Evolutionary conservation across 495 filamentous ascomycete species (phyloP), one percentile per base, ranked within the genome.

Genomic region (Aspergillus affinis): DNA sequence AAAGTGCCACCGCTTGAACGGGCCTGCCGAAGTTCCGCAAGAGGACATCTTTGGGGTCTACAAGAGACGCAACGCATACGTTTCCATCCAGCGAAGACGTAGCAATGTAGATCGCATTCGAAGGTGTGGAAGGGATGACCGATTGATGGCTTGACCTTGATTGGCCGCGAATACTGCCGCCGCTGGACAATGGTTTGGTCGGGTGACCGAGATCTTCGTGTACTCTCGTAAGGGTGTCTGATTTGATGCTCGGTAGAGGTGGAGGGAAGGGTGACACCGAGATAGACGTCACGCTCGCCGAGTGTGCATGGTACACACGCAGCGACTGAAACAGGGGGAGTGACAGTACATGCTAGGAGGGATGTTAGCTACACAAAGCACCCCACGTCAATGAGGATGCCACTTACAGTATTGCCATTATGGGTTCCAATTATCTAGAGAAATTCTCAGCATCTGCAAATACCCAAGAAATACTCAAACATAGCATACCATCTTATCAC

Each of bases 1-100:
- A 97, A 23, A 98, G 72, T 6, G 91, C 90, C 17, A 98, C 90
- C 13, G 92, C 88, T 63, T 95, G 90, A 7, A 98, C 83, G 1
- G 95, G 94, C 19, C 94, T 82, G 1, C 91, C 92, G 78, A 97
- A 98, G 68, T 97, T 97, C 47, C 96, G 86, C 29, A 97, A 73
- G 36, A 88, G 84, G 4, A 97, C 91, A 74, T 98, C 94, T 61
- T 84, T 88, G 6, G 83, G 76, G 62, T 90, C 88, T 19, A 92
- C 80, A 32, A 98, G 70, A 2, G 92, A 95, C 48, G 88, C 84
- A 20, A 98, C 83, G 60, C 94, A 97, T 9, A 98, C 89, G 63
- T 96, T 92, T 26, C 94, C 94, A 70, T 98, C 94, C 64, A 97
- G 91, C 0, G 95, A 98, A 17, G 95, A 90, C 2, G 92, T 93